Percentiles rank a stretch among this genome's conserved stretches.
These are phyloP conservation scores for Aquilaria sinensis DNA, from an alignment of 345 rosid genomes.

Conservation along the genomic window DNA sequence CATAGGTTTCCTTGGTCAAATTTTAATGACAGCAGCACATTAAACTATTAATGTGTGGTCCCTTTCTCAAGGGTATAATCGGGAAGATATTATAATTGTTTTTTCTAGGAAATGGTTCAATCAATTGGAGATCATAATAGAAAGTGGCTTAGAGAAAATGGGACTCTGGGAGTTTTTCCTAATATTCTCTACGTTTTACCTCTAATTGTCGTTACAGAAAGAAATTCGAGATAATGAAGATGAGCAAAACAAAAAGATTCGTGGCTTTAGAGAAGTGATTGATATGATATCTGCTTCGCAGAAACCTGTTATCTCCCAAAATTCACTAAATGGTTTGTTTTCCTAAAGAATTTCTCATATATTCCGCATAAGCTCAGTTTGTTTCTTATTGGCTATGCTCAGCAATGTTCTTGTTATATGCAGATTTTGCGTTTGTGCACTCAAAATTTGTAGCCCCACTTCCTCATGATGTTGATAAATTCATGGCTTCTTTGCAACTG, in stretches of 20 bases:
- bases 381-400: background rate
- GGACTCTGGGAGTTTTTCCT: background rate
- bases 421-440: slow-evolving; percentile 78
- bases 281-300: slow-evolving; percentile 83
- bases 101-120: too few relatives aligned
- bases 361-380: background rate
- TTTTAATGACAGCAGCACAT: slow-evolving; percentile 2
- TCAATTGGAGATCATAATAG: too few relatives aligned
- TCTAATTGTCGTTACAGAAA: slow-evolving; percentile 35
- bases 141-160: too few relatives aligned
- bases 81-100: too few relatives aligned
- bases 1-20: background rate
- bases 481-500: slow-evolving; percentile 34
- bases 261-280: slow-evolving; percentile 90
- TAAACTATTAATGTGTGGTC: slow-evolving; percentile 12
- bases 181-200: background rate
- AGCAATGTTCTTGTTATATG: slow-evolving; percentile 10
- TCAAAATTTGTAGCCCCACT: slow-evolving; percentile 73
- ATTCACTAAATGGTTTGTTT: slow-evolving; percentile 72
- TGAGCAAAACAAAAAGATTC: slow-evolving; percentile 54
- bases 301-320: slow-evolving; percentile 76
- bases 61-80: background rate
- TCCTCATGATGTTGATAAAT: slow-evolving; percentile 63
- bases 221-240: slow-evolving; percentile 58
- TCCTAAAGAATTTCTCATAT: slow-evolving; percentile 11